Evolutionary conservation across 164 flowering plant species (phyloP), one percentile per base, ranked within the genome.

Genomic region (Warburgia ugandensis): DNA sequence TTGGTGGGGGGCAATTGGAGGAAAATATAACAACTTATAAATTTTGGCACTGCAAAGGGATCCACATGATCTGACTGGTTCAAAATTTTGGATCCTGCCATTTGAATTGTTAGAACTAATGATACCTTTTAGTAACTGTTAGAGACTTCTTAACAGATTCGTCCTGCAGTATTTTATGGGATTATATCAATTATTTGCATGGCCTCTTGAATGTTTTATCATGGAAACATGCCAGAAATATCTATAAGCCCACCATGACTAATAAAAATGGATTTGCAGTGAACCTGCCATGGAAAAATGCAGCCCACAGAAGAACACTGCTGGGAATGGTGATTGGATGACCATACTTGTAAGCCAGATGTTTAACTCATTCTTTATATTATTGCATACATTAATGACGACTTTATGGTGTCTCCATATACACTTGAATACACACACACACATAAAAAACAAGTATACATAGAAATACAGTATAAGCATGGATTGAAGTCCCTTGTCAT

Each of bases 271-370:
- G 40, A 17, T 29, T 62, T 55, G 16, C 86, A 90, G 97, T 69
- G 95, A 90, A 71, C 97, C 97, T 31, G 69, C 68, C 16, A 49
- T 25, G 25, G 75, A 63, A 23, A 73, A 68, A 52, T 84, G 94
- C 76, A 73, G 66, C 52, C 58, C 61, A 23, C 67, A 68, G 33
- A 65, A 58, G 29, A 66, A 69, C 43, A 67, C 26, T 13, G 55
- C 63, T 50, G 69, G 66, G 44, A 69, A 72, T 44, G 58, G 53
- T 52, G 80, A 78, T 58, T 86, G 94, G 94, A 70, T 64, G 12
- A 77, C 83, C 45, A 60, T 86, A 29, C 63, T 86, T 17, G 97
- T 90, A 80, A 83, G 81, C 30, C 26, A 23, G 25, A 16, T 57
- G 4, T 17, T 27, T 21, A 33, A 38, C 1, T 13, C 50, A 28